Percentiles rank a stretch among this genome's conserved stretches.
These are phyloP conservation scores for Morella rubra DNA, from an alignment of 306 rosid species.

Conservation along the genomic window DNA sequence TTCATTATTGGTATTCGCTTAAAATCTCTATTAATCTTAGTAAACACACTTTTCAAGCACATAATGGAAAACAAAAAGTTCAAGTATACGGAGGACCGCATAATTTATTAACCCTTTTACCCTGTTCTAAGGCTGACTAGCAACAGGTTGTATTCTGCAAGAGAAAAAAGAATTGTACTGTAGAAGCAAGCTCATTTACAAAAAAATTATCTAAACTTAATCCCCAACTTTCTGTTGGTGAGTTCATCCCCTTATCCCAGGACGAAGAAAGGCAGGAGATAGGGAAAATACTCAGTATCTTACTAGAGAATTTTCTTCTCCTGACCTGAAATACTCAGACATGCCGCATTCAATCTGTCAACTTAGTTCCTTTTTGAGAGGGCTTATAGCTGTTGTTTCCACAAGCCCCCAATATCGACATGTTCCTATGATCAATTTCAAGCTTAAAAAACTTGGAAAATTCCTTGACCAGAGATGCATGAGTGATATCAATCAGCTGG, in stretches of 20 bases:
- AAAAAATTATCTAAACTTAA: not conserved
- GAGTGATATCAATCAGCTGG: constrained; percentile 47
- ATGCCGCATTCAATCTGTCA: not conserved
- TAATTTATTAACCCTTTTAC: no score
- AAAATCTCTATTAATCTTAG: no score
- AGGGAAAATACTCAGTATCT: not conserved
- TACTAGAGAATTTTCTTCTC: not conserved
- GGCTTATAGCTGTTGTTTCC: constrained; percentile 19
- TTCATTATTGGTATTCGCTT: no score
- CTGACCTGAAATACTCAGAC: not conserved
- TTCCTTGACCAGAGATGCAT: constrained; percentile 51
- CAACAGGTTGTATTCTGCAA: not conserved
- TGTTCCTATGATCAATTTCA: constrained; percentile 38
- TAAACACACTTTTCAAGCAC: no score
- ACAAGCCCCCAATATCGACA: constrained; percentile 16
- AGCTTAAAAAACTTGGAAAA: constrained; percentile 63
- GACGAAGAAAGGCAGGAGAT: not conserved
- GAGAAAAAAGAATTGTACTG: no score
- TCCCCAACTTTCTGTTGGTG: not conserved
- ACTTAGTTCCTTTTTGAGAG: not conserved
- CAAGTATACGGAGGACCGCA: no score
- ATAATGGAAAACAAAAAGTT: no score
- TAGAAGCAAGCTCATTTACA: no score
- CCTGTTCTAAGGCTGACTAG: no score
- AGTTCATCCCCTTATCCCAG: not conserved